Base-by-base conservation (phyloP, 2,329 filamentous ascomycete genomes). In the Calonectria hongkongensis region DNA sequence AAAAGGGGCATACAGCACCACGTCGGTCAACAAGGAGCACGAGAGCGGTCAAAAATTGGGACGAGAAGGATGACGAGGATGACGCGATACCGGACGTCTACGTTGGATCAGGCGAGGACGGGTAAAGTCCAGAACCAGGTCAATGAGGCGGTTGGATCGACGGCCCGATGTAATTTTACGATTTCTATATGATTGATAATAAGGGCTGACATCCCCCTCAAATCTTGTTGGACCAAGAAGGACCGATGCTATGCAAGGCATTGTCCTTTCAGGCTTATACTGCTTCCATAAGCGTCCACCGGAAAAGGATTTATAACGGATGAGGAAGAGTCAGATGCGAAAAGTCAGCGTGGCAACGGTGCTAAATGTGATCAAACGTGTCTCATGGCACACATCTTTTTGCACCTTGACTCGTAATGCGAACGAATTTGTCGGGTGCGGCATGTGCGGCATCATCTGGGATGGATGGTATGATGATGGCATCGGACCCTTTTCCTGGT, bases 1-100 rank as follows among this genome's bases (percentile, higher is more conserved):
- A 68, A 56, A 28, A 15, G 18, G 45, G 41, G 41, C 54, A 30
- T n/a, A 58, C 30, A 18, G 72, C 48, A 36, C 68, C 72, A 12
- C 73, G 75, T 63, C 74, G 78, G 27, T 79, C 76, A 48, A 78
- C 73, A 15, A 68, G 69, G 7, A 71, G 73, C 27, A 75, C 72
- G 10, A 77, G 64, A 25, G 65, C 58, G 9, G 54, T 74, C 18
- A 75, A 66, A 4, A n/a, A 28, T 39, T 13, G 18, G 3, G 75
- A 78, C 4, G 72, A 75, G 2, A 67, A 75, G 21, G 66, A 72
- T 16, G 72, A 62, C 9, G 68, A 67, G 21, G 74, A 70, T 36
- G 68, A 74, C 28, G 69, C 77, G 66, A 72, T 73, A 33, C 65
- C 21, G 21, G 73, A 72, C 56, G 66, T 56, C 5, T 63, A 76